phyloP scores from a whole-genome alignment of 257 asterid genomes.

The Mentha longifolia region DNA sequence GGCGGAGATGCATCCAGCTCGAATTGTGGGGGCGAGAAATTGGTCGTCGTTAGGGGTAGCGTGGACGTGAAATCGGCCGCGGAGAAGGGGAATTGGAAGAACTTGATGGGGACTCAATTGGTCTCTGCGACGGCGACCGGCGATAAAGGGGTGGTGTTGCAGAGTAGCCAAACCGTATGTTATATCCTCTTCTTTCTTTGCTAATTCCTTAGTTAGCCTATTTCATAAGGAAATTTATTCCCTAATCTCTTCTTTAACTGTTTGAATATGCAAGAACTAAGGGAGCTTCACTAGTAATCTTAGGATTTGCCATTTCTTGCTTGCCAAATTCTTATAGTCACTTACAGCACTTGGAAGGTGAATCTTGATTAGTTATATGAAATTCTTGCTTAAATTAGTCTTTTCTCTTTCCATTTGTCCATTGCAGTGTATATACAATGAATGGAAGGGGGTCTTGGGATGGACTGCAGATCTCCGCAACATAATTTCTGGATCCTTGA shows the following conservation, averaged over 20 bases:
- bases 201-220: not conserved
- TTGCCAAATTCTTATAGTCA: not conserved
- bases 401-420: slow-evolving; percentile 5
- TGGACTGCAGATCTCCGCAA: slow-evolving; percentile 79
- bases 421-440: slow-evolving; percentile 80
- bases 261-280: not conserved
- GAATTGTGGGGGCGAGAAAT: slow-evolving; percentile 40
- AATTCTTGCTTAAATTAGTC: not conserved
- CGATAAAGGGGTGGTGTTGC: slow-evolving; percentile 65
- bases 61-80: slow-evolving; percentile 66
- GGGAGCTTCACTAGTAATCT: not conserved
- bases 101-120: slow-evolving; percentile 39
- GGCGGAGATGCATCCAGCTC: slow-evolving; percentile 33
- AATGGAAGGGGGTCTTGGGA: slow-evolving; percentile 78
- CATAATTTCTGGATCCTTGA: slow-evolving; percentile 56
- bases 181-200: not conserved
- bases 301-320: not conserved
- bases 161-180: slow-evolving; percentile 65
- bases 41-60: slow-evolving; percentile 71
- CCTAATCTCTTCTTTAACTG: not conserved
- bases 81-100: slow-evolving; percentile 55
- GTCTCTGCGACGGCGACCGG: slow-evolving; percentile 62
- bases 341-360: not conserved
- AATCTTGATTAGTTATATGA: slow-evolving; percentile 1
- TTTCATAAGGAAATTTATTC: not conserved